Conservation (phyloP, 352 stramenopile species). For the Phytophthora foliorum region DNA sequence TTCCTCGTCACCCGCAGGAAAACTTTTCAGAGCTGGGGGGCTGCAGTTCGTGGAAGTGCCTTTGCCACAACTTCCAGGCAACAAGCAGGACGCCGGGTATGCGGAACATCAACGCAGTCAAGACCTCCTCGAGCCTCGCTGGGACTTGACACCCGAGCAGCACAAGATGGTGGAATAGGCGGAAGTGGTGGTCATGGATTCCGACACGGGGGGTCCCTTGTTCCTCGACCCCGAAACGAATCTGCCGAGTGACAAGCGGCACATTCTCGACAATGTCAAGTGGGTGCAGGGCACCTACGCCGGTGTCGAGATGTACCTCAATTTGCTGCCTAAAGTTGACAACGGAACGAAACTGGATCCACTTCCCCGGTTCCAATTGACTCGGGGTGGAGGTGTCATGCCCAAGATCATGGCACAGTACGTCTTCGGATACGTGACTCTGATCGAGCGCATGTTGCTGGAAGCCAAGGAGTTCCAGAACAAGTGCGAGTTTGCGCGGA, state of each 20-base stretch:
- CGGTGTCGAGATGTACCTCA: slow-evolving; percentile 61
- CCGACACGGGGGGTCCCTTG: slow-evolving; percentile 38
- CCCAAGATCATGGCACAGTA: slow-evolving; percentile 63
- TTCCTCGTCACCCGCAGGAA: slow-evolving; percentile 17
- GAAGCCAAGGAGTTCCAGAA: slow-evolving; percentile 49
- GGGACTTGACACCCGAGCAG: slow-evolving; percentile 29
- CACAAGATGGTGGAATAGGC: slow-evolving; percentile 28
- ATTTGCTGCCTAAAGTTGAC: slow-evolving; percentile 22
- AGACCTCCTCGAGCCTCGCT: slow-evolving; percentile 11
- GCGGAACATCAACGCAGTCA: slow-evolving; percentile 8
- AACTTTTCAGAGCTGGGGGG: slow-evolving; percentile 28
- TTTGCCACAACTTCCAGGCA: slow-evolving; percentile 27
- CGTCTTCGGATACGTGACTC: slow-evolving; percentile 54
- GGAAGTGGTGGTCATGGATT: slow-evolving; percentile 34
- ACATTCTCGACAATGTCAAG: slow-evolving; percentile 46
- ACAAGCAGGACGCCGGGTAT: slow-evolving; percentile 31
- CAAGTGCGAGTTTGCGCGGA: slow-evolving; percentile 42
- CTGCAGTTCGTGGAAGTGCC: slow-evolving; percentile 30
- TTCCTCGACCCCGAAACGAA: slow-evolving; percentile 33
- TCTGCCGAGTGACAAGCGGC: slow-evolving; percentile 25
- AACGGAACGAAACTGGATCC: not conserved
- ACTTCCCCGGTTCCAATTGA: slow-evolving; percentile 44
- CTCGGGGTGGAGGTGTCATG: slow-evolving; percentile 60
- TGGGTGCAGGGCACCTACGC: slow-evolving; percentile 70
- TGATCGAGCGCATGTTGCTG: slow-evolving; percentile 63